Evolutionary conservation across 768 basidiomycete species (phyloP).

Genomic region (Pulveroboletus sp.): DNA sequence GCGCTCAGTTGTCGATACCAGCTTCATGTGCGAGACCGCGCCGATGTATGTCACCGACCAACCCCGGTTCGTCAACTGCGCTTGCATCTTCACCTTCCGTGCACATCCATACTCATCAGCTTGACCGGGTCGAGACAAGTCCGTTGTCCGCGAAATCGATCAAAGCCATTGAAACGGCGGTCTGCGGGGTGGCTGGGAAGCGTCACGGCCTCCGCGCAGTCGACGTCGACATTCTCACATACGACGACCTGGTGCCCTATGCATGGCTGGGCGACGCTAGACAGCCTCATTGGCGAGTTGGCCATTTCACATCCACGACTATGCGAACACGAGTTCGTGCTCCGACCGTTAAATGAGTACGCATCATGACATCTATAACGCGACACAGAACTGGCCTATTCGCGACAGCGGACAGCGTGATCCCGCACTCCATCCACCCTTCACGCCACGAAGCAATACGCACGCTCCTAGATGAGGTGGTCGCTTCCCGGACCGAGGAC

Average conservation of each 20-base stretch:
- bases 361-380: not conserved
- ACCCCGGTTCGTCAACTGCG: slow-evolving; percentile 83
- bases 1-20: slow-evolving; percentile 69
- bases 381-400: not conserved
- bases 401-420: slow-evolving; percentile 79
- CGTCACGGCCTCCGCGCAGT: slow-evolving; percentile 86
- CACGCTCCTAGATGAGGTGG: slow-evolving; percentile 42
- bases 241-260: slow-evolving; percentile 52
- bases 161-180: slow-evolving; percentile 53
- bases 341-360: slow-evolving; percentile 85
- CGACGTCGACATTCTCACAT: slow-evolving; percentile 85
- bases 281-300: slow-evolving; percentile 63
- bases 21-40: slow-evolving; percentile 87
- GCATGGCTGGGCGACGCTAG: slow-evolving; percentile 41
- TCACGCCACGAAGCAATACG: slow-evolving; percentile 43
- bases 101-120: not conserved
- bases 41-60: slow-evolving; percentile 97
- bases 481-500: slow-evolving; percentile 25
- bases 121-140: slow-evolving; percentile 64
- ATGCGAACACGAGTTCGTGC: slow-evolving; percentile 85
- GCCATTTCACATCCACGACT: slow-evolving; percentile 82
- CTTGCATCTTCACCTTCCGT: slow-evolving; percentile 41
- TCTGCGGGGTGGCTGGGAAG: slow-evolving; percentile 77
- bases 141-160: slow-evolving; percentile 59
- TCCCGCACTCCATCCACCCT: slow-evolving; percentile 73